Evolutionary conservation across 1,139 yeast genomes (phyloP), one percentile per base, ranked within the genome.

Genomic region (Kazachstania sp.): DNA sequence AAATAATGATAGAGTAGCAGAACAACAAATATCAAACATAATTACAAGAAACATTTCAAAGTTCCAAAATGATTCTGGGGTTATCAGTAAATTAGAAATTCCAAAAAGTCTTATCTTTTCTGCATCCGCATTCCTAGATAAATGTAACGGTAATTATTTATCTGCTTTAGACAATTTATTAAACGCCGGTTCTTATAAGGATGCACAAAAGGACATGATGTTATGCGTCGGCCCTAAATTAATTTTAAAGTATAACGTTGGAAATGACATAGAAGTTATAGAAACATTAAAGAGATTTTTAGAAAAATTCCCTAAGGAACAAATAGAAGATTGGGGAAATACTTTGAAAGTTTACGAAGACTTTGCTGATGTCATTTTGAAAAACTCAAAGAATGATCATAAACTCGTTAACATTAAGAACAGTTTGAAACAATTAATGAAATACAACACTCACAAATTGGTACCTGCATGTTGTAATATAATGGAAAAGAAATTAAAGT

Each of bases 151-250:
- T 2, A 76, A 83, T 45, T 73, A 70, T 54, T 71, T 81, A 69
- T 71, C 73, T 9, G 90, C 87, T 53, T 78, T 82, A 2, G 70
- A 73, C 43, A 77, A 82, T 20, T 73, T 84, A 43, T 65, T 86
- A 2, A 71, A 70, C n/a, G 95, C 95, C 0, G 70, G 69, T 15
- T 63, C 75, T 44, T 78, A 78, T 71, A 71, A 68, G 1, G 79
- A 77, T 41, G 95, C 95, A 0, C 95, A 86, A 56, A 64, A 67
- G 1, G 69, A 78, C 0, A 69, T 86, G 4, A 59, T 79, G 3
- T 59, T 68, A 3, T 64, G 71, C 15, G 82, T 88, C 37, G 97
- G 92, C 0, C 97, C 97, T 11, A 49, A 49, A 58, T 65, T 41
- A 73, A 79, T 28, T 74, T 82, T 30, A 74, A 85, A 44, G 12